These are phyloP conservation scores for Alternaria burnsii DNA, from an alignment of 2,329 filamentous ascomycete genomes.

Conservation along the genomic window DNA sequence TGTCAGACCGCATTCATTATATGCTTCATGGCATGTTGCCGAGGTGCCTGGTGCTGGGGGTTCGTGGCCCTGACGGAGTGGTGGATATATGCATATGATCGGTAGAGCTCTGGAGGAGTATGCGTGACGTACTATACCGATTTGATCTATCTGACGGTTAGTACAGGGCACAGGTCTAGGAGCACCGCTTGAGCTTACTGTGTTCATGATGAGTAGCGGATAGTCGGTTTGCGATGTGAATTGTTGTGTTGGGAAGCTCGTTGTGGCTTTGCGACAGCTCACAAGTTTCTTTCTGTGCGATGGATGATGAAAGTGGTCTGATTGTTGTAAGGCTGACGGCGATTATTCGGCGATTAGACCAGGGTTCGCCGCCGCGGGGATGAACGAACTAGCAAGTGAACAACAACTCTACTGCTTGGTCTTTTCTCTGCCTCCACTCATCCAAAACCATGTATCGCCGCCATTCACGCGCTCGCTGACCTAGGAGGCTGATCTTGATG, in stretches of 20 bases:
- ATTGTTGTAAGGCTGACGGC: slow-evolving; percentile 24
- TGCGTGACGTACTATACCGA: slow-evolving; percentile 64
- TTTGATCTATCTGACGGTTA: slow-evolving; percentile 56
- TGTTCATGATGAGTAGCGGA: slow-evolving; percentile 57
- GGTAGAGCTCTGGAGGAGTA: not conserved
- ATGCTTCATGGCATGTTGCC: not conserved
- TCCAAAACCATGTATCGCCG: not conserved
- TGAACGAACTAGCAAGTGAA: not conserved
- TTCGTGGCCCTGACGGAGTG: not conserved
- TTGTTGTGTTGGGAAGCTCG: not conserved
- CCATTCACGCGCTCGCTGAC: not conserved
- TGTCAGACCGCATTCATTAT: slow-evolving; percentile 3
- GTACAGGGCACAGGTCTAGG: not conserved
- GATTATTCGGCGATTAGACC: slow-evolving; percentile 18
- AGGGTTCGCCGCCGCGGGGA: not conserved
- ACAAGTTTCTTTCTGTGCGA: slow-evolving; percentile 26
- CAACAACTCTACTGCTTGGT: not conserved
- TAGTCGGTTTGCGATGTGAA: not conserved
- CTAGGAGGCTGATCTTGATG: not conserved
- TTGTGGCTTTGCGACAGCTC: slow-evolving; percentile 18
- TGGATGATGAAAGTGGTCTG: slow-evolving; percentile 44
- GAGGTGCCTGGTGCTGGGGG: not conserved
- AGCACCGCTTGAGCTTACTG: slow-evolving; percentile 50
- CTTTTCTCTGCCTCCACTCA: not conserved
- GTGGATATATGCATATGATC: not conserved